Conservation (phyloP, 768 basidiomycete species). For the Serpula lacrymans region DNA sequence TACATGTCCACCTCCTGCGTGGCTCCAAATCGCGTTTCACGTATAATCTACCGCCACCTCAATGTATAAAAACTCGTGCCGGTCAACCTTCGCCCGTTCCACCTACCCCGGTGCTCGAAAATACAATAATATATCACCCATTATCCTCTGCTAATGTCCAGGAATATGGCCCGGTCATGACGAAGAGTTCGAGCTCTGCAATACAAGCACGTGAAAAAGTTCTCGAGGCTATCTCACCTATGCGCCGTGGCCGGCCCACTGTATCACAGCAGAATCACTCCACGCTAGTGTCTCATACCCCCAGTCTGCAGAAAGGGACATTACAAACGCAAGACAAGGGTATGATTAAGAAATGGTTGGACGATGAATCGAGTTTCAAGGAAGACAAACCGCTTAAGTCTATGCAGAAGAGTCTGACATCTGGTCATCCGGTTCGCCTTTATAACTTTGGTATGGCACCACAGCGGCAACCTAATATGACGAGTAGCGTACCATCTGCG, state of each 20-base stretch:
- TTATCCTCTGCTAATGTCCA: slow-evolving; percentile 13
- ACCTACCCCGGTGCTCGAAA: slow-evolving; percentile 29
- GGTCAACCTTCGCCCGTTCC: slow-evolving; percentile 26
- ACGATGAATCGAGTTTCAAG: slow-evolving; percentile 34
- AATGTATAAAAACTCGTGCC: slow-evolving; percentile 42
- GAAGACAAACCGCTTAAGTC: slow-evolving; percentile 50
- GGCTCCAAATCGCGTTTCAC: slow-evolving; percentile 80
- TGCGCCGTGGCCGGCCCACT: slow-evolving; percentile 68
- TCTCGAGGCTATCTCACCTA: slow-evolving; percentile 74
- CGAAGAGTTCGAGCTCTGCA: slow-evolving; percentile 43
- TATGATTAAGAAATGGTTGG: slow-evolving; percentile 30
- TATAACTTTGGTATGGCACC: slow-evolving; percentile 26
- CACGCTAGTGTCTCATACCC: slow-evolving; percentile 25
- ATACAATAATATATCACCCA: slow-evolving; percentile 38
- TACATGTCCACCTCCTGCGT: slow-evolving; percentile 79
- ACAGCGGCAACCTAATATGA: slow-evolving; percentile 21
- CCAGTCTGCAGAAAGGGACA: slow-evolving; percentile 16
- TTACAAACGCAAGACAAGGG: slow-evolving; percentile 12
- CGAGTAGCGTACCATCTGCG: slow-evolving; percentile 14
- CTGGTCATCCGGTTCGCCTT: too few species aligned
- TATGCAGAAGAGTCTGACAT: slow-evolving; percentile 24
- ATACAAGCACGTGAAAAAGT: slow-evolving; percentile 74
- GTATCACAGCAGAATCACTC: slow-evolving; percentile 31
- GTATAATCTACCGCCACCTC: slow-evolving; percentile 55
- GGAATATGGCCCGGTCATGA: slow-evolving; percentile 7